A percentile compares a stretch with the other conserved stretches of the same genome.
Conservation (phyloP, 2,329 filamentous ascomycete genomes). For the Furcasterigmium furcatum region DNA sequence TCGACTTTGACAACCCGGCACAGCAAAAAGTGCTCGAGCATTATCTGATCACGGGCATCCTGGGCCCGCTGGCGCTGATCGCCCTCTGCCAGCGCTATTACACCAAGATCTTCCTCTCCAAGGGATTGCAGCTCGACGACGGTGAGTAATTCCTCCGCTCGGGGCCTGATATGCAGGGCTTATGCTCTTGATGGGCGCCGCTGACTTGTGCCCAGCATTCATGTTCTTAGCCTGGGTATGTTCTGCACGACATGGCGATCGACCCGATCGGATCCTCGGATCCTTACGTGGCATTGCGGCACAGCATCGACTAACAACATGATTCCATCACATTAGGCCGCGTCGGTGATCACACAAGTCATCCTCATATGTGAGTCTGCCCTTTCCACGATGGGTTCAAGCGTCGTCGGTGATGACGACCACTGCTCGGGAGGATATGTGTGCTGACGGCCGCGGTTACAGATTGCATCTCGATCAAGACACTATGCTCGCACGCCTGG, state of each 20-base stretch:
- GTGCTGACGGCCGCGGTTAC: constrained; percentile 1
- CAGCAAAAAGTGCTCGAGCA: constrained; percentile 14
- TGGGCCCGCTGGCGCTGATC: constrained; percentile 10
- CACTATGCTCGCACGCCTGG: constrained; percentile 13
- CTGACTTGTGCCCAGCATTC: constrained; percentile 3
- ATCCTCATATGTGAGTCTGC: constrained; percentile 1
- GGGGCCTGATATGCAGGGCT: not conserved
- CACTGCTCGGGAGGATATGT: no score
- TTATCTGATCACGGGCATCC: constrained; percentile 16
- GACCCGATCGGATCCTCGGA: no score
- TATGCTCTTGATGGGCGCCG: not conserved
- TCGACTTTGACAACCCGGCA: constrained; percentile 20
- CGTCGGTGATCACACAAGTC: constrained; percentile 7
- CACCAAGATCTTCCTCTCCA: constrained; percentile 21
- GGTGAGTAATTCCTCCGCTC: constrained; percentile 10
- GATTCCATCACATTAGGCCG: not conserved
- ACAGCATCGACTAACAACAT: not conserved
- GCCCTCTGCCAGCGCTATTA: constrained; percentile 15
- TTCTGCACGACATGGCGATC: no score
- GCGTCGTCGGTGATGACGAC: no score
- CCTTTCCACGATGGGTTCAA: not conserved
- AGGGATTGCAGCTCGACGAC: constrained; percentile 17
- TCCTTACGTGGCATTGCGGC: no score
- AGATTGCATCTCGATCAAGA: constrained; percentile 2
- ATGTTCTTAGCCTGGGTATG: constrained; percentile 13